Percentiles rank a stretch among this genome's conserved stretches.
Evolutionary conservation across 2,329 filamentous ascomycete species (phyloP).

Genomic region (Cryphonectria carpinicola): DNA sequence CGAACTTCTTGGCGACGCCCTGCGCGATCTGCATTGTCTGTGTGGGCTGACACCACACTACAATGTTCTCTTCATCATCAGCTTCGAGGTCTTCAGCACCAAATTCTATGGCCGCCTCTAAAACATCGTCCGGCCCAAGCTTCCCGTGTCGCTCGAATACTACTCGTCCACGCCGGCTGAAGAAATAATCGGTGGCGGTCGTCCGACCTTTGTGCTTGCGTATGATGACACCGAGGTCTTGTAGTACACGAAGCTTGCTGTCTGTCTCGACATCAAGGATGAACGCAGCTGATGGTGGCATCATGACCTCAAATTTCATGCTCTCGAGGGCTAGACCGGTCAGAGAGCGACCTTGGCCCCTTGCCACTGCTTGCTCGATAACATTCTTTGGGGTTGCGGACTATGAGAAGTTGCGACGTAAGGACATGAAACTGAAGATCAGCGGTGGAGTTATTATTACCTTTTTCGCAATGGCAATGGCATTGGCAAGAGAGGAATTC

Average conservation of each 20-base stretch:
- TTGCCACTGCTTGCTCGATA: conserved; percentile 84
- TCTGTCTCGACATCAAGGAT: conserved; percentile 88
- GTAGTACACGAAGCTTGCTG: conserved; percentile 72
- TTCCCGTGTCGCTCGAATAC: conserved; percentile 63
- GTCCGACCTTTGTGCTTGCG: conserved; percentile 72
- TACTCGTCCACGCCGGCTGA: conserved; percentile 77
- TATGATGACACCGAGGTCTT: conserved; percentile 72
- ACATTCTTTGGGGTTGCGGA: conserved; percentile 78
- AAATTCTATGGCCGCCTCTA: conserved; percentile 82
- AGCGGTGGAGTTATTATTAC: conserved; percentile 30
- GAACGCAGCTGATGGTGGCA: conserved; percentile 75
- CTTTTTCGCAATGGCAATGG: conserved; percentile 80
- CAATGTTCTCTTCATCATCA: conserved; percentile 69
- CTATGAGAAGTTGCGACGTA: conserved; percentile 1
- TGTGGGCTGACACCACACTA: conserved; percentile 71
- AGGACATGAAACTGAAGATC: neutral
- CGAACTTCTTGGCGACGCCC: conserved; percentile 64
- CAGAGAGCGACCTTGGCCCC: conserved; percentile 82
- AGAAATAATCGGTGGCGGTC: conserved; percentile 81
- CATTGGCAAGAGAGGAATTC: conserved; percentile 76
- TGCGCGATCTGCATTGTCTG: conserved; percentile 67
- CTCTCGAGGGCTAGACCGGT: conserved; percentile 77
- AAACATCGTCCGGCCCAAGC: conserved; percentile 70
- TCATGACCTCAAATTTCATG: conserved; percentile 77
- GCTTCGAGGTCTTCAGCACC: conserved; percentile 75